Evolutionary conservation across 129 eudicot genomes (phyloP).

Genomic region (Logfia minima): DNA sequence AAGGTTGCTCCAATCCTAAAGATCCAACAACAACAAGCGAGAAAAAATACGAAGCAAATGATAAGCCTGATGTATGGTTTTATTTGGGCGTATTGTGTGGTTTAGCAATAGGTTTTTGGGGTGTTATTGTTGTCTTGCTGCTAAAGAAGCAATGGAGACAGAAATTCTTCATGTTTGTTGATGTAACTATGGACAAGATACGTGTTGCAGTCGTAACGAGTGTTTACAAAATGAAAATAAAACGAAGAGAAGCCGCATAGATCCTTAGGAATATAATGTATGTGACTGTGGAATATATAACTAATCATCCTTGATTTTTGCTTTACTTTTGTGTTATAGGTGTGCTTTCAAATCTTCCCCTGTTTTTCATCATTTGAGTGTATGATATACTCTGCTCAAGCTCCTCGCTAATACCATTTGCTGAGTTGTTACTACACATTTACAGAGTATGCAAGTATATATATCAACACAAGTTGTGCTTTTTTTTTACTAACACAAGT

Average conservation of each 20-base stretch:
- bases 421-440: too few relatives aligned
- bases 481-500: too few relatives aligned
- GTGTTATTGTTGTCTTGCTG: constrained; percentile 20
- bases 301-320: neutral
- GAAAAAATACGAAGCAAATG: neutral
- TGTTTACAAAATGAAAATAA: neutral
- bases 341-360: too few relatives aligned
- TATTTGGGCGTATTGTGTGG: constrained; percentile 4
- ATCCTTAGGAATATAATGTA: neutral
- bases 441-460: too few relatives aligned
- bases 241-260: neutral
- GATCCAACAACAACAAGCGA: constrained; percentile 1
- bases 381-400: too few relatives aligned
- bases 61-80: neutral
- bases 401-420: too few relatives aligned
- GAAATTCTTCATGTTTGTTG: neutral
- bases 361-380: too few relatives aligned
- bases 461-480: too few relatives aligned
- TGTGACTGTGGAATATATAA: neutral
- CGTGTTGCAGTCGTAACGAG: neutral
- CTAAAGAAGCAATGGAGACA: constrained; percentile 27
- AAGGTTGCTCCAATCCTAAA: constrained; percentile 4
- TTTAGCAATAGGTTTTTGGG: constrained; percentile 25
- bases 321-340: neutral
- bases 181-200: neutral